phyloP scores from a whole-genome alignment of 2,329 filamentous ascomycete genomes.

The Akanthomyces lecanii region DNA sequence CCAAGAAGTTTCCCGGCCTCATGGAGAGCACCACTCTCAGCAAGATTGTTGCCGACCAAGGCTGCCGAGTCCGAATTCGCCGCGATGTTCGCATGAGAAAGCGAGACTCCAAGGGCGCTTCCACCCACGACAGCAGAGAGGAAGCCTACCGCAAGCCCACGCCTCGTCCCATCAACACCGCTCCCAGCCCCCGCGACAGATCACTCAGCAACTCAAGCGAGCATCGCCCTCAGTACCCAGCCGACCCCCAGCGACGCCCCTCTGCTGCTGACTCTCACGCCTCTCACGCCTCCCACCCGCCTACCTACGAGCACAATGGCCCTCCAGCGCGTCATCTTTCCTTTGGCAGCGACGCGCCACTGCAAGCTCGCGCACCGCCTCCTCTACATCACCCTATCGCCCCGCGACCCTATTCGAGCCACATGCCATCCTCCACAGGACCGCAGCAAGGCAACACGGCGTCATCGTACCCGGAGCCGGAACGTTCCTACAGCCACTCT shows the following conservation, averaged over 20 bases:
- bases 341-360: conserved; percentile 32
- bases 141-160: conserved; percentile 40
- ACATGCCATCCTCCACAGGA: conserved; percentile 25
- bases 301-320: conserved; percentile 30
- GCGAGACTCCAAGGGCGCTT: conserved; percentile 63
- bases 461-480: conserved; percentile 36
- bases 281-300: conserved; percentile 37
- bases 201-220: conserved; percentile 58
- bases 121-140: conserved; percentile 61
- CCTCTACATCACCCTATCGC: conserved; percentile 30
- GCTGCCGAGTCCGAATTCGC: conserved; percentile 91
- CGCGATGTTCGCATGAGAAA: conserved; percentile 91
- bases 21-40: conserved; percentile 85
- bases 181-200: conserved; percentile 44
- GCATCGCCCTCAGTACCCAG: conserved; percentile 39
- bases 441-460: conserved; percentile 33
- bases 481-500: conserved; percentile 36
- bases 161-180: conserved; percentile 26
- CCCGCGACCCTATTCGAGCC: conserved; percentile 20
- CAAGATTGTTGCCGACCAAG: conserved; percentile 90
- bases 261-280: conserved; percentile 45
- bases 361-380: conserved; percentile 18
- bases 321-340: conserved; percentile 29
- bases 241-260: conserved; percentile 41
- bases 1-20: conserved; percentile 96